These are phyloP conservation scores for Dactylonectria estremocensis DNA, from an alignment of 2,329 filamentous ascomycete species.

Conservation along the genomic window DNA sequence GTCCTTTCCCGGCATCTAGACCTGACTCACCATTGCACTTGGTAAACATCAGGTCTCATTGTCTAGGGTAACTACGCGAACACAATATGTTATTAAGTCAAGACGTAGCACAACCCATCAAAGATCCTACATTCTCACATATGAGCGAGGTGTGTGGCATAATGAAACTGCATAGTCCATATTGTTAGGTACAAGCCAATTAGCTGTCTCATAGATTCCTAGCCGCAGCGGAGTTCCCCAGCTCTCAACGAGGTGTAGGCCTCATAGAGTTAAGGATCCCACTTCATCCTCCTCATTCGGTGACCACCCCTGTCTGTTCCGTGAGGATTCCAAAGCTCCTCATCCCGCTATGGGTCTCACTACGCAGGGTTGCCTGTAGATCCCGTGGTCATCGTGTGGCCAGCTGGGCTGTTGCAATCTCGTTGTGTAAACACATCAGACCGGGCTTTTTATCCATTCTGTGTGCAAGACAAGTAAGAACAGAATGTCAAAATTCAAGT, in stretches of 20 bases:
- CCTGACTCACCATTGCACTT: not conserved
- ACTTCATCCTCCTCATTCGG: not conserved
- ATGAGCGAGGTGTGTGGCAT: not conserved
- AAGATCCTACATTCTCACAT: not conserved
- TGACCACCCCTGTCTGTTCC: not conserved
- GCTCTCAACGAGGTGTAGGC: slow-evolving; percentile 38
- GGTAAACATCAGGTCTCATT: not conserved
- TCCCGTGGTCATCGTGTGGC: not conserved
- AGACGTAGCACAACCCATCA: not conserved
- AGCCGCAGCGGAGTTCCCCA: slow-evolving; percentile 29
- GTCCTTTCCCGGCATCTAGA: too few relatives aligned
- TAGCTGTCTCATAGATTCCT: slow-evolving; percentile 32
- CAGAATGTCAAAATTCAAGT: too few relatives aligned
- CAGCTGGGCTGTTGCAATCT: too few relatives aligned
- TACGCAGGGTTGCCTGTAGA: too few relatives aligned
- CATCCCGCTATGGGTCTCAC: too few relatives aligned
- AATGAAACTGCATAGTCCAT: not conserved
- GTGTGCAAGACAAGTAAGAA: too few relatives aligned
- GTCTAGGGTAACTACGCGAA: not conserved
- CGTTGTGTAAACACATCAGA: too few relatives aligned
- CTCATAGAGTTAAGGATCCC: slow-evolving; percentile 22
- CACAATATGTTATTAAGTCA: not conserved
- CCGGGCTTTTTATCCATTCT: too few relatives aligned
- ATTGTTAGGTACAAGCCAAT: not conserved
- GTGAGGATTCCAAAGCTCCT: not conserved